Conservation (phyloP, 768 basidiomycete genomes). For the Crassisporium funariophilum region DNA sequence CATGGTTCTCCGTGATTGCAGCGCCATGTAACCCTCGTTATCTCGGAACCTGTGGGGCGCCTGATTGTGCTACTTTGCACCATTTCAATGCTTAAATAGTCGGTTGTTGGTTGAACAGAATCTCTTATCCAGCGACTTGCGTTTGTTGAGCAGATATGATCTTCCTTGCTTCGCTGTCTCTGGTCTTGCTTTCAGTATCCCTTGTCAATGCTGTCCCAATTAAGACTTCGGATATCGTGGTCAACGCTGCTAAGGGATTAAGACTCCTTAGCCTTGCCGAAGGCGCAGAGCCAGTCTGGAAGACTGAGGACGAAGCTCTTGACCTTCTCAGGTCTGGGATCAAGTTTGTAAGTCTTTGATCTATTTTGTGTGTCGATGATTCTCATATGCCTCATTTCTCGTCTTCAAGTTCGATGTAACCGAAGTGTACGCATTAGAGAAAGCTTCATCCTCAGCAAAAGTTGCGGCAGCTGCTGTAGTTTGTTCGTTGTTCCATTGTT, state of each 20-base stretch:
- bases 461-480: conserved; percentile 25
- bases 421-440: conserved; percentile 38
- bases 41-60: too few species aligned
- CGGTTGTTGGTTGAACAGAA: too few species aligned
- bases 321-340: conserved; percentile 33
- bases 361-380: neutral
- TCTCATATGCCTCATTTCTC: neutral
- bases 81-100: too few species aligned
- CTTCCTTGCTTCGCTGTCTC: conserved; percentile 14
- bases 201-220: conserved; percentile 32
- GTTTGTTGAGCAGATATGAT: too few species aligned
- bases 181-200: conserved; percentile 24
- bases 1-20: too few species aligned
- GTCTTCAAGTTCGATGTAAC: conserved; percentile 41
- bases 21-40: too few species aligned
- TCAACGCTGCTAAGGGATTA: conserved; percentile 35
- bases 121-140: too few species aligned
- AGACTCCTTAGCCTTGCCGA: conserved; percentile 39
- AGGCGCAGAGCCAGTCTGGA: conserved; percentile 40
- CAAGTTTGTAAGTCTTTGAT: conserved; percentile 37
- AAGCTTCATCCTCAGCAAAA: conserved; percentile 16
- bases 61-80: too few species aligned
- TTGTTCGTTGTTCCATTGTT: conserved; percentile 28
- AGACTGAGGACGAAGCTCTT: conserved; percentile 40
- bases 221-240: conserved; percentile 32